Conservation (phyloP, 139 green algal species). For the Coelastrella sp. region DNA sequence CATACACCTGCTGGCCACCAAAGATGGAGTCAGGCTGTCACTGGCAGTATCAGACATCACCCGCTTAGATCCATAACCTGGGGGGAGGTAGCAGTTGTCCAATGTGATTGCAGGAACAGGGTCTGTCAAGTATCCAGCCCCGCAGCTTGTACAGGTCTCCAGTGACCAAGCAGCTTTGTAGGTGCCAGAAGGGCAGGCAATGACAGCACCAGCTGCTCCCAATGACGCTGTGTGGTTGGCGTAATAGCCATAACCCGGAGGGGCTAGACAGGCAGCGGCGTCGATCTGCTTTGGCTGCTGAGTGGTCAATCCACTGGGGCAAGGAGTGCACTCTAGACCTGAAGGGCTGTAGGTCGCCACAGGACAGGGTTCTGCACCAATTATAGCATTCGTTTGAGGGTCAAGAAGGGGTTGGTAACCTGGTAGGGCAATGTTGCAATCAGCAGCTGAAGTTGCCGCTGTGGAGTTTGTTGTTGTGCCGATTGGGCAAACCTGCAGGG, state of each 20-base stretch:
- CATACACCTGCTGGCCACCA: constrained; percentile 12
- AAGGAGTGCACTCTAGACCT: neutral
- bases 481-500: neutral
- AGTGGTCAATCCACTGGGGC: neutral
- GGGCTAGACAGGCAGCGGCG: neutral
- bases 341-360: neutral
- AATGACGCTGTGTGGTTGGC: neutral
- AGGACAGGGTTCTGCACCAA: neutral
- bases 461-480: neutral
- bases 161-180: neutral
- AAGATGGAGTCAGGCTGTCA: neutral
- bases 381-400: neutral
- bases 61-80: neutral
- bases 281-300: neutral
- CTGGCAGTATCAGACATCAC: neutral
- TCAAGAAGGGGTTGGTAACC: constrained; percentile 1
- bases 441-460: neutral
- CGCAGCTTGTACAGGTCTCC: neutral
- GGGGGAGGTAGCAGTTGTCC: neutral
- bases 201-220: neutral
- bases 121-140: neutral
- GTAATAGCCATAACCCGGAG: neutral
- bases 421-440: neutral
- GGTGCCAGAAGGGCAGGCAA: neutral
- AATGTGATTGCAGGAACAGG: neutral